Evolutionary conservation across 1,284 basidiomycete species (phyloP), one percentile per base, ranked within the genome.

Genomic region (Porogramme epimiltina): DNA sequence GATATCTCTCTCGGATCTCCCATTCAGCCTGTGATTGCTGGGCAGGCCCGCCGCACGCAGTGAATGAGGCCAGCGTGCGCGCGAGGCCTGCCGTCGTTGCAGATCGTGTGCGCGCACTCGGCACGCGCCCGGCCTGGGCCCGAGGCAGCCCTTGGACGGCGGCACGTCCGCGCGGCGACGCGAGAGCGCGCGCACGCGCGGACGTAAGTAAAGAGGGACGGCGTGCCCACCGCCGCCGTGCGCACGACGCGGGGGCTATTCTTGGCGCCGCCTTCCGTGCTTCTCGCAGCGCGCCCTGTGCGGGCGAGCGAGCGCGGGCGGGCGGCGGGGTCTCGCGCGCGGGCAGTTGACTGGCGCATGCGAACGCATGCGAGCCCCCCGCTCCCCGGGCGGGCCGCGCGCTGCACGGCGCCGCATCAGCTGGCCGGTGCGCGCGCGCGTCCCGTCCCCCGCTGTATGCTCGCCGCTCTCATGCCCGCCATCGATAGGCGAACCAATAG

Each of bases 361-460:
- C 51, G 44, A 51, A 51, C n/a, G 18, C 2, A n/a, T 40, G 18
- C 16, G 38, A 22, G 9, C 38, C 22, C 37, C 34, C 19, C 49
- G 15, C 38, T 28, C 38, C 42, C n/a, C 33, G 34, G 40, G 49
- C 53, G 53, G 53, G 22, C 53, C 53, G 53, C 49, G 44, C 50
- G 38, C 41, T 42, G 42, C 42, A 39, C 37, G 18, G 34, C 22
- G 34, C 47, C 45, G 47, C 41, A 52, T 56, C 54, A 56, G 38
- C 51, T 56, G 47, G 24, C 24, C 47, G 34, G 5, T 16, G 6
- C 22, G 39, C 40, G 37, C 37, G 20, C 38, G 43, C 36, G 18
- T 25, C 28, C 31, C 43, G 37, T 22, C 20, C 28, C 19, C 11
- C 38, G 18, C 34, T 42, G 39, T 16, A 23, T 25, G 22, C 42